Percentiles rank a stretch among this genome's conserved stretches.
Conservation (phyloP, 2,329 filamentous ascomycete species). For the Hymenoscyphus linearis region DNA sequence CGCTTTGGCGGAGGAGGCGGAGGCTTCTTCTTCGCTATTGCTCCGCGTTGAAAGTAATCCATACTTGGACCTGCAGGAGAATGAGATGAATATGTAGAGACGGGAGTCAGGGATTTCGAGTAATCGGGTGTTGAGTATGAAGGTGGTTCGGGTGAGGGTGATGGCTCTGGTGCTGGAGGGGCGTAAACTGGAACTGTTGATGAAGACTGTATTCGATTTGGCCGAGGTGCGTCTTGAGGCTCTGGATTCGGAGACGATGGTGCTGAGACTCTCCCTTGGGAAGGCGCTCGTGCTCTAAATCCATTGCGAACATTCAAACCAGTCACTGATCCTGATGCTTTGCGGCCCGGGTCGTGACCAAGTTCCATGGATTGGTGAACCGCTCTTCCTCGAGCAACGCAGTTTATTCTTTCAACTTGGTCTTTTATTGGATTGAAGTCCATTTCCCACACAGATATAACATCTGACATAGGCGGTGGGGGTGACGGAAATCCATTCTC, state of each 20-base stretch:
- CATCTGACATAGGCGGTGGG: conserved; percentile 65
- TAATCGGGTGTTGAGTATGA: conserved; percentile 21
- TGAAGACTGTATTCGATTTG: conserved; percentile 23
- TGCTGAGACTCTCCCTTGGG: conserved; percentile 24
- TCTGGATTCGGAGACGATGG: conserved; percentile 22
- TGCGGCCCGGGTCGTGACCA: conserved; percentile 28
- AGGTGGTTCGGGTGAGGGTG: conserved; percentile 21
- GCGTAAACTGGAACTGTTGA: conserved; percentile 13
- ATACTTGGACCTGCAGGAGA: conserved; percentile 25
- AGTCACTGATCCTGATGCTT: conserved; percentile 26
- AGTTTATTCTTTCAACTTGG: conserved; percentile 60
- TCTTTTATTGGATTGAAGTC: conserved; percentile 58
- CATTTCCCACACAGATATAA: conserved; percentile 60
- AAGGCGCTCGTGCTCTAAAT: conserved; percentile 41
- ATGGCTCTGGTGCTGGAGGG: conserved; percentile 20
- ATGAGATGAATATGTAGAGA: conserved; percentile 25
- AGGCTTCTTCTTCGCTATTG: conserved; percentile 62
- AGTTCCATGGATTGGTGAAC: conserved; percentile 47
- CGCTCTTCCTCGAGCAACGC: conserved; percentile 63
- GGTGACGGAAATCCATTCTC: conserved; percentile 65
- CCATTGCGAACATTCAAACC: conserved; percentile 33
- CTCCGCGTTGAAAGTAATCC: conserved; percentile 32
- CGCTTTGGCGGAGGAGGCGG: conserved; percentile 65
- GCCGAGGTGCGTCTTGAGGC: conserved; percentile 10
- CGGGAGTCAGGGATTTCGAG: conserved; percentile 23